These are phyloP conservation scores for Dothistroma septosporum DNA, from an alignment of 2,329 filamentous ascomycete species.

Conservation along the genomic window DNA sequence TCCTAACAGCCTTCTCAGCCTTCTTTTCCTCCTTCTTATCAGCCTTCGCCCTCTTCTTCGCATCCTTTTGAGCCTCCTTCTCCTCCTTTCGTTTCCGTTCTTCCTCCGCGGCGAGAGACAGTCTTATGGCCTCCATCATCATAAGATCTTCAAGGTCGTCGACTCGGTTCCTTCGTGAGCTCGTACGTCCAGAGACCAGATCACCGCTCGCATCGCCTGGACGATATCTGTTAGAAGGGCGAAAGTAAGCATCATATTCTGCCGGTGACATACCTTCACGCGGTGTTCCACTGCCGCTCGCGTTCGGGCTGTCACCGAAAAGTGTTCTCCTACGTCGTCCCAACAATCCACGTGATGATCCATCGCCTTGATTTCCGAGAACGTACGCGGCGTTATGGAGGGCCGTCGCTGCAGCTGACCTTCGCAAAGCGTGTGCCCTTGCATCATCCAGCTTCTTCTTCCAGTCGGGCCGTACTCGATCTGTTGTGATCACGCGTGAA, in stretches of 20 bases:
- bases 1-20: slow-evolving; percentile 63
- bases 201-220: slow-evolving; percentile 31
- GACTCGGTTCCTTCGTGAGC: slow-evolving; percentile 60
- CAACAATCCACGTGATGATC: slow-evolving; percentile 26
- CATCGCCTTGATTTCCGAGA: slow-evolving; percentile 56
- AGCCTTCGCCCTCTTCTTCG: slow-evolving; percentile 80
- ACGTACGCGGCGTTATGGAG: slow-evolving; percentile 92
- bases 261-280: slow-evolving; percentile 29
- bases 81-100: slow-evolving; percentile 83
- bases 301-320: slow-evolving; percentile 47
- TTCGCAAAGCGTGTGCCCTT: slow-evolving; percentile 74
- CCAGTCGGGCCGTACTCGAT: slow-evolving; percentile 92
- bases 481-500: slow-evolving; percentile 84
- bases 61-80: slow-evolving; percentile 74
- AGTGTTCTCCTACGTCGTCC: slow-evolving; percentile 50
- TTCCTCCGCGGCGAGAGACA: slow-evolving; percentile 89
- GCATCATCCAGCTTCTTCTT: slow-evolving; percentile 81
- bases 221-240: slow-evolving; percentile 16
- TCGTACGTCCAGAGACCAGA: slow-evolving; percentile 41
- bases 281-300: slow-evolving; percentile 45
- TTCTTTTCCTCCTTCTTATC: slow-evolving; percentile 63
- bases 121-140: slow-evolving; percentile 92
- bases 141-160: slow-evolving; percentile 96
- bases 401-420: slow-evolving; percentile 88
- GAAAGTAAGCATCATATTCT: slow-evolving; percentile 21